These are phyloP conservation scores for Podila verticillata DNA, from an alignment of 192 early-diverging fungal species.

Conservation along the genomic window DNA sequence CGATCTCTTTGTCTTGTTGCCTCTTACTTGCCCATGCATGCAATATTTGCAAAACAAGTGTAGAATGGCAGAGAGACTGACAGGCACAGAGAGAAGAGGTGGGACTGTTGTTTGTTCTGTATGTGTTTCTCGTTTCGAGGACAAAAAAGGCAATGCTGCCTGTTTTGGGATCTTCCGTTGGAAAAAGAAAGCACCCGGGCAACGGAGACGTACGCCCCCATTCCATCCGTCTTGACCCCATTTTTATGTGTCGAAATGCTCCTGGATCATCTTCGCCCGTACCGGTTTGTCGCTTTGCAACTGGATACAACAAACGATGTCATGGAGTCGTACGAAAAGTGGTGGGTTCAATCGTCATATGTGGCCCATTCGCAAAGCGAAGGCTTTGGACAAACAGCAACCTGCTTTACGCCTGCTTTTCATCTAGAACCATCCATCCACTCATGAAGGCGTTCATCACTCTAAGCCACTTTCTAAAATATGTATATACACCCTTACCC, in stretches of 20 bases:
- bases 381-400: neutral
- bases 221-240: neutral
- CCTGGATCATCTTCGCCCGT: neutral
- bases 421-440: conserved; percentile 1
- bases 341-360: neutral
- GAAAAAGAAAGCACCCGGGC: too few species aligned
- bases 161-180: conserved; percentile 3
- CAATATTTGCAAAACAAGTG: too few species aligned
- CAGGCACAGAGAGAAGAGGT: too few species aligned
- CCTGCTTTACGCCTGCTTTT: neutral
- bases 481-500: too few species aligned
- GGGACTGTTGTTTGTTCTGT: too few species aligned
- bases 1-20: too few species aligned
- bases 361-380: neutral
- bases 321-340: neutral
- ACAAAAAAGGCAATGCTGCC: neutral
- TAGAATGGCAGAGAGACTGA: too few species aligned
- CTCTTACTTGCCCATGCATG: too few species aligned
- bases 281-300: neutral
- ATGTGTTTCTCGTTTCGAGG: neutral
- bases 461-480: too few species aligned
- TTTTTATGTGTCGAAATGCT: neutral
- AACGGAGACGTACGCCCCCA: neutral
- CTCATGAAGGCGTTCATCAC: neutral
- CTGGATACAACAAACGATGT: neutral